Conservation (phyloP, 257 asterid species). For the Jacaranda copaia region DNA sequence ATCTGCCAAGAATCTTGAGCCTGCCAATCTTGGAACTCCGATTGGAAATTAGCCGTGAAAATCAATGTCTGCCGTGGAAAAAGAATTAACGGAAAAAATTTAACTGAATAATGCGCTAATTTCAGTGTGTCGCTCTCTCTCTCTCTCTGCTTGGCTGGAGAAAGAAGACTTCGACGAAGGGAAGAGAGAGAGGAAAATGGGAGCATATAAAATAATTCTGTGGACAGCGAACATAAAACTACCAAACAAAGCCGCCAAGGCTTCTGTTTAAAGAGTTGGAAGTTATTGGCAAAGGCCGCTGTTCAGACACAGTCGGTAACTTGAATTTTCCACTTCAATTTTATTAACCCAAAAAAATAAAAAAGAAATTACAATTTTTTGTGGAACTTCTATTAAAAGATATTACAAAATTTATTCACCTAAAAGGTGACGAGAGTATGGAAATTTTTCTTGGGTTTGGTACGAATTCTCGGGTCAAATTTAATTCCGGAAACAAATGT, state of each 20-base stretch:
- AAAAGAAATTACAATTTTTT: too few species aligned
- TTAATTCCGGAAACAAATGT: too few species aligned
- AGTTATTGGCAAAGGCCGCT: not conserved
- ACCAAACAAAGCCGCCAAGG: constrained; percentile 39
- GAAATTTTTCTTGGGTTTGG: too few species aligned
- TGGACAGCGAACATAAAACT: constrained; percentile 53
- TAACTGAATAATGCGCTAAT: constrained; percentile 26
- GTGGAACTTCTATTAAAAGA: too few species aligned
- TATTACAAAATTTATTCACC: not conserved
- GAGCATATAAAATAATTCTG: constrained; percentile 41
- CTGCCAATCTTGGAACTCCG: constrained; percentile 16
- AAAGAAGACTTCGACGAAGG: constrained; percentile 36
- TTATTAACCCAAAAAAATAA: not conserved
- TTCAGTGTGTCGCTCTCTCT: not conserved
- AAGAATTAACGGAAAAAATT: constrained; percentile 10
- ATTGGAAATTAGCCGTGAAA: constrained; percentile 15
- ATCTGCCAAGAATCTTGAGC: constrained; percentile 32
- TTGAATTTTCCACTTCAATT: not conserved
- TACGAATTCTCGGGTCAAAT: too few species aligned
- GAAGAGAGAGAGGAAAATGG: constrained; percentile 32
- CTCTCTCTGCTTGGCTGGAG: constrained; percentile 43
- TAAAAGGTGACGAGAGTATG: not conserved
- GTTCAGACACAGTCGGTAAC: not conserved
- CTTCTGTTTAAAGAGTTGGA: constrained; percentile 25
- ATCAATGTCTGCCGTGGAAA: constrained; percentile 15